phyloP scores from a whole-genome alignment of 371 early-diverging fungal genomes.

The Apophysomyces ossiformis region DNA sequence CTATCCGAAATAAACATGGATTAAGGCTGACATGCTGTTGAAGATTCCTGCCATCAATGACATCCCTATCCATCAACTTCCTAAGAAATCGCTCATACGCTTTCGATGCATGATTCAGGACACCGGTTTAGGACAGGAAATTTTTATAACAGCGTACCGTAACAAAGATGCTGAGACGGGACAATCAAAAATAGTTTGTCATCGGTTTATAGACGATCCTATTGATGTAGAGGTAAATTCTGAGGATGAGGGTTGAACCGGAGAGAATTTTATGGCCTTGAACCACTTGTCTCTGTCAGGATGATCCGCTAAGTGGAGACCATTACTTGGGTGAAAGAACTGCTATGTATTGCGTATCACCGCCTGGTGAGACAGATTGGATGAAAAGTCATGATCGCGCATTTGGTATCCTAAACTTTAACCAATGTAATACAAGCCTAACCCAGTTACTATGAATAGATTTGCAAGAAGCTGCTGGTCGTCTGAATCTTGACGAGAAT shows the following conservation, averaged over 20 bases:
- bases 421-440: neutral
- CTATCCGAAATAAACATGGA: neutral
- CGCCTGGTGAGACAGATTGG: constrained; percentile 67
- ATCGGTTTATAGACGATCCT: constrained; percentile 46
- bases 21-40: neutral
- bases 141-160: constrained; percentile 55
- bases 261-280: neutral
- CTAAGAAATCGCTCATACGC: constrained; percentile 58
- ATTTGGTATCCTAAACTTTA: constrained; percentile 2
- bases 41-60: constrained; percentile 60
- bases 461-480: constrained; percentile 17
- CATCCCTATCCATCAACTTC: constrained; percentile 38
- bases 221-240: constrained; percentile 29
- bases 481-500: constrained; percentile 23
- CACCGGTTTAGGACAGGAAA: constrained; percentile 66
- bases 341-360: constrained; percentile 62
- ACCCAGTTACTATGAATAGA: constrained; percentile 8
- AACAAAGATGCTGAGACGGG: constrained; percentile 24
- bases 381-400: constrained; percentile 23
- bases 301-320: constrained; percentile 26
- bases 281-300: neutral
- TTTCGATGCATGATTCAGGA: constrained; percentile 76
- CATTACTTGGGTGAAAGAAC: constrained; percentile 41
- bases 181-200: constrained; percentile 28
- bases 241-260: too few relatives aligned